phyloP scores from a whole-genome alignment of 208 protist genomes.

The Acanthamoeba triangularis region DNA sequence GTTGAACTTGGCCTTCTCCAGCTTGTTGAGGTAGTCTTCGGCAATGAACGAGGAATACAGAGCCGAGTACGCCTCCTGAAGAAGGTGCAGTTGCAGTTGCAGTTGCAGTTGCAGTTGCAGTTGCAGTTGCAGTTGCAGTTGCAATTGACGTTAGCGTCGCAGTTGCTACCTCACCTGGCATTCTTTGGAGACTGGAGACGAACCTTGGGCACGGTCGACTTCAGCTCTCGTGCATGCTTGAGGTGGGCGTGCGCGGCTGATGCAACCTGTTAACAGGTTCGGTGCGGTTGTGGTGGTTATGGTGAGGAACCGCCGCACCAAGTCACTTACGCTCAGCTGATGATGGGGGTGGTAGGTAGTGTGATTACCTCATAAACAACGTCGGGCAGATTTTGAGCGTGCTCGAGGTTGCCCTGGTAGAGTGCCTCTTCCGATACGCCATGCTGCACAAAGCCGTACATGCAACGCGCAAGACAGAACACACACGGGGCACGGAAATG shows the following conservation, averaged over 20 bases:
- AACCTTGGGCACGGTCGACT: slow-evolving; percentile 9
- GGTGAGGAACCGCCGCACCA: not conserved
- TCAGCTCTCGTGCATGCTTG: not conserved
- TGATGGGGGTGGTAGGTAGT: not conserved
- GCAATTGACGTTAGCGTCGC: not conserved
- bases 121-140: too few relatives aligned
- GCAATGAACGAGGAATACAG: slow-evolving; percentile 69
- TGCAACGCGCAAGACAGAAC: not conserved
- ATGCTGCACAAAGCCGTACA: not conserved
- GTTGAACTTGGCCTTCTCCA: slow-evolving; percentile 78
- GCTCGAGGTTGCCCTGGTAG: slow-evolving; percentile 5
- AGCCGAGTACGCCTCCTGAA: slow-evolving; percentile 9
- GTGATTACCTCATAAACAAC: slow-evolving; percentile 56
- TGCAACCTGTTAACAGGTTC: not conserved
- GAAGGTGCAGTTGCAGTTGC: not conserved
- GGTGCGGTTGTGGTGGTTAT: not conserved
- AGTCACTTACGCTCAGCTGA: not conserved
- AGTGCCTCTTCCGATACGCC: slow-evolving; percentile 55
- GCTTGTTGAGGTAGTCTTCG: slow-evolving; percentile 61
- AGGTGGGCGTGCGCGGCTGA: slow-evolving; percentile 16
- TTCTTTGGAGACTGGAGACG: too few relatives aligned
- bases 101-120: too few relatives aligned
- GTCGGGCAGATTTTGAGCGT: slow-evolving; percentile 3
- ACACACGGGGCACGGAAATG: not conserved
- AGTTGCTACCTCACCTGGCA: not conserved